These are phyloP conservation scores for Leucoagaricus sp. DNA, from an alignment of 1,284 basidiomycete species.

Conservation along the genomic window DNA sequence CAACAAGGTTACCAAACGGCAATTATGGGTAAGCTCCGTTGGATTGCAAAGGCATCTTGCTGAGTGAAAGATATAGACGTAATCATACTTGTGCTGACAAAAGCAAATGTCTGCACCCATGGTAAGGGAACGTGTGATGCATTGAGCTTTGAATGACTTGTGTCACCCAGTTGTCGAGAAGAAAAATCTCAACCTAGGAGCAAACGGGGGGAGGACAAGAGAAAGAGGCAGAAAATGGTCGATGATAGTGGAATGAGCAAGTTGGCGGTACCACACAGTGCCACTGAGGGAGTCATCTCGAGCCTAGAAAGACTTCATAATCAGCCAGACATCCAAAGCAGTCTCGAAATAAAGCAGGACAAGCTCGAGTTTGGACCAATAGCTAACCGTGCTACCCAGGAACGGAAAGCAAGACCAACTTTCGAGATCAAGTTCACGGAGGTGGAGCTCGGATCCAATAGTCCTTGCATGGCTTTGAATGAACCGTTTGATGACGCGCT, in stretches of 20 bases:
- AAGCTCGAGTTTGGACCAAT: constrained; percentile 47
- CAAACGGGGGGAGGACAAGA: neutral
- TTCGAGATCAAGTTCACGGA: constrained; percentile 57
- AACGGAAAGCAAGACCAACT: constrained; percentile 39
- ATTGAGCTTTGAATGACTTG: neutral
- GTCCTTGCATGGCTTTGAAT: constrained; percentile 32
- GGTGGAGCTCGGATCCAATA: constrained; percentile 30
- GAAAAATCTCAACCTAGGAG: constrained; percentile 40
- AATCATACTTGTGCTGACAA: constrained; percentile 83
- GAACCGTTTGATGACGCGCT: constrained; percentile 50
- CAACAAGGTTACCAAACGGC: constrained; percentile 30
- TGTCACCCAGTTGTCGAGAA: constrained; percentile 61
- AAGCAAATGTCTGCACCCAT: constrained; percentile 68
- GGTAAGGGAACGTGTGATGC: constrained; percentile 43
- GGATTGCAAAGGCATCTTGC: neutral
- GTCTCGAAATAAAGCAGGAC: constrained; percentile 40
- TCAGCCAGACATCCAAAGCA: constrained; percentile 41
- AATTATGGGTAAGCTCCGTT: constrained; percentile 42
- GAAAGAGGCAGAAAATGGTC: neutral
- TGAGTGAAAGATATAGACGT: constrained; percentile 52
- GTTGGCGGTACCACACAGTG: constrained; percentile 11
- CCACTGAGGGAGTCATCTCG: constrained; percentile 26
- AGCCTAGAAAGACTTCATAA: constrained; percentile 49
- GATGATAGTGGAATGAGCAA: constrained; percentile 15
- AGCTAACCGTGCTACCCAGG: constrained; percentile 18